These are phyloP conservation scores for Fusarium nematophilum DNA, from an alignment of 2,329 filamentous ascomycete genomes.

Conservation along the genomic window DNA sequence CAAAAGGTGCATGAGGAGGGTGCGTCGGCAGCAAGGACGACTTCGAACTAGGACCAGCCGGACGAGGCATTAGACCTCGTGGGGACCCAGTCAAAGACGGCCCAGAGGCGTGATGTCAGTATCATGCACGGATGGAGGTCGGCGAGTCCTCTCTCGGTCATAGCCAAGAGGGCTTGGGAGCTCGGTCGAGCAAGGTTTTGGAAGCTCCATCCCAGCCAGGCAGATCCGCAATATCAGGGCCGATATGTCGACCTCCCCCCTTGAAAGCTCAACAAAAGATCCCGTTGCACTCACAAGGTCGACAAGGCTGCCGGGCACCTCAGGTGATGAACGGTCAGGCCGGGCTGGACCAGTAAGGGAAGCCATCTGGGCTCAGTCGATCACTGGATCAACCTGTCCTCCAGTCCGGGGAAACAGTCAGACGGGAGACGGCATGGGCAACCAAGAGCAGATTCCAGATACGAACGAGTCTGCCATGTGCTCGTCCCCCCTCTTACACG, in stretches of 20 bases:
- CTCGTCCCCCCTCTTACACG: conserved; percentile 18
- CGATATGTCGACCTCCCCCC: conserved; percentile 31
- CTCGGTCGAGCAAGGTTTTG: conserved; percentile 34
- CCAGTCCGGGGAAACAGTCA: conserved; percentile 18
- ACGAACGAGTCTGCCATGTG: conserved; percentile 31
- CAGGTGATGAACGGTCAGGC: conserved; percentile 26
- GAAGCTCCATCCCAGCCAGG: conserved; percentile 30
- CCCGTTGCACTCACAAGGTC: conserved; percentile 25
- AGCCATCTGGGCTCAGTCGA: conserved; percentile 20
- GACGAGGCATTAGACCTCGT: conserved; percentile 17
- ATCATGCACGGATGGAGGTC: conserved; percentile 41
- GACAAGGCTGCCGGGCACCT: conserved; percentile 28
- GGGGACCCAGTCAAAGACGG: conserved; percentile 6
- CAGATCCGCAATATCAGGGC: conserved; percentile 37
- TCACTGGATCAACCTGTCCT: conserved; percentile 27
- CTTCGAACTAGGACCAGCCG: conserved; percentile 17
- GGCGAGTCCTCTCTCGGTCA: conserved; percentile 26
- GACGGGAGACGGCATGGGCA: conserved; percentile 34
- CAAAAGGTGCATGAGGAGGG: conserved; percentile 25
- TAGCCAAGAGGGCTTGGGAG: conserved; percentile 24
- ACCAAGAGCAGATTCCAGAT: conserved; percentile 21
- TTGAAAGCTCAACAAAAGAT: conserved; percentile 37
- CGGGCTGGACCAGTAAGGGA: conserved; percentile 7
- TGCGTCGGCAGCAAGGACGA: conserved; percentile 22
- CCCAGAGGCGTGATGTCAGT: conserved; percentile 37